Conservation (phyloP, 2,329 filamentous ascomycete species). For the Alternaria atra region DNA sequence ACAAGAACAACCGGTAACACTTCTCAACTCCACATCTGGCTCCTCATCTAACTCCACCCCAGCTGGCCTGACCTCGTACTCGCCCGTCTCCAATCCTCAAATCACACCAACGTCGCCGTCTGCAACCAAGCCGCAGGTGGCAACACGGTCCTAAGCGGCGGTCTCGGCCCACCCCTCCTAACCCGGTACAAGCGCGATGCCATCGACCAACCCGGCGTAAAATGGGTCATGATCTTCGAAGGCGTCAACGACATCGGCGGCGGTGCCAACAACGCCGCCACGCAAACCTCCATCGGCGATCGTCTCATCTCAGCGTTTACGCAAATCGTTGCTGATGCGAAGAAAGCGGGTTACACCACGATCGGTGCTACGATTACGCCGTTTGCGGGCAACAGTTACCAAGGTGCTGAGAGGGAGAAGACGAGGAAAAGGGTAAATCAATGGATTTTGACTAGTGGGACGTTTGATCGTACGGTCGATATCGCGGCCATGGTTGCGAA, state of each 20-base stretch:
- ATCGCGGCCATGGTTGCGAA: slow-evolving; percentile 68
- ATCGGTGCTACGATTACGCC: slow-evolving; percentile 73
- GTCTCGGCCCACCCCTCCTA: slow-evolving; percentile 69
- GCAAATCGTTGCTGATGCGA: slow-evolving; percentile 62
- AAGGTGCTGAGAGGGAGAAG: slow-evolving; percentile 61
- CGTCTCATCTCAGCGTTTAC: slow-evolving; percentile 64
- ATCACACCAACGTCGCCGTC: slow-evolving; percentile 63
- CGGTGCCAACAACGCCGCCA: slow-evolving; percentile 54
- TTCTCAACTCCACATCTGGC: not conserved
- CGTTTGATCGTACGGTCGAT: slow-evolving; percentile 69
- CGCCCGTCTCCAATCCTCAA: slow-evolving; percentile 56
- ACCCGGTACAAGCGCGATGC: slow-evolving; percentile 70
- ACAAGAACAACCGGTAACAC: slow-evolving; percentile 47
- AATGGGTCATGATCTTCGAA: slow-evolving; percentile 72
- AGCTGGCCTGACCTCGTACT: slow-evolving; percentile 52
- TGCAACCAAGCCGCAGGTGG: slow-evolving; percentile 74
- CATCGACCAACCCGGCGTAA: slow-evolving; percentile 64
- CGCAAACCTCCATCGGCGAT: slow-evolving; percentile 61
- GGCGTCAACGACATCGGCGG: slow-evolving; percentile 72
- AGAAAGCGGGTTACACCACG: slow-evolving; percentile 54
- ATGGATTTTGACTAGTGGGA: slow-evolving; percentile 66
- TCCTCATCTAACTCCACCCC: slow-evolving; percentile 26
- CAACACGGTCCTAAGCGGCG: slow-evolving; percentile 69
- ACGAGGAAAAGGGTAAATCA: slow-evolving; percentile 67
- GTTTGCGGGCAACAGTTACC: slow-evolving; percentile 58